These are phyloP conservation scores for Triticum turgidum DNA, from an alignment of 176 grass and related monocot genomes.

Conservation along the genomic window DNA sequence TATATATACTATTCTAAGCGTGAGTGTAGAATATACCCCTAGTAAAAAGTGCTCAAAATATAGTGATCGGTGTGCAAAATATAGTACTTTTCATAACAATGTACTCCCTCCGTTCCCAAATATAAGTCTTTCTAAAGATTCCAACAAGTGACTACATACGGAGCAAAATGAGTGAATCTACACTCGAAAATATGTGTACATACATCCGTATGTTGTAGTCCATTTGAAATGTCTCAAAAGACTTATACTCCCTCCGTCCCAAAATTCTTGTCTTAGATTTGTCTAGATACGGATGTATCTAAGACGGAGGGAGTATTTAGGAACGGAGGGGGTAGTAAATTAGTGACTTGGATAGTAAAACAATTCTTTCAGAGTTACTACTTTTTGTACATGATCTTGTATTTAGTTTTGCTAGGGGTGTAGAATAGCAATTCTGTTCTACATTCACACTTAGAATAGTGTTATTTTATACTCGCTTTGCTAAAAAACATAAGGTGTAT, in stretches of 20 bases:
- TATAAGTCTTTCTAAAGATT: no score
- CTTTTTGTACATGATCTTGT: not conserved
- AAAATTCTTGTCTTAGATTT: no score
- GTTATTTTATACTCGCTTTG: not conserved
- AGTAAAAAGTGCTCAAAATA: not conserved
- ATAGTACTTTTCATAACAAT: not conserved
- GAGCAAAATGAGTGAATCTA: no score
- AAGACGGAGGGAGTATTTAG: no score
- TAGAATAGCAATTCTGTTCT: not conserved
- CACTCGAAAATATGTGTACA: no score
- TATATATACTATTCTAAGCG: not conserved
- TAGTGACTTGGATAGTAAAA: not conserved
- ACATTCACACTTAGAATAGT: not conserved
- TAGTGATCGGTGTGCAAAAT: no score
- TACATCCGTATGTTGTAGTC: no score
- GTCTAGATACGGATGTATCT: no score
- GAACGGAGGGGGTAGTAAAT: not conserved
- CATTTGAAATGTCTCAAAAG: no score
- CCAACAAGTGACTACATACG: no score
- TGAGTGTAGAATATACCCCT: not conserved
- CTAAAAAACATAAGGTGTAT: not conserved
- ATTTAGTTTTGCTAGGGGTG: not conserved
- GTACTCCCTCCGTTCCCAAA: no score
- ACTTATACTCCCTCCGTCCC: no score
- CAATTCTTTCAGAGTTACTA: not conserved